Conservation (phyloP, 106 monocot genomes). For the Dendrobium chrysotoxum region DNA sequence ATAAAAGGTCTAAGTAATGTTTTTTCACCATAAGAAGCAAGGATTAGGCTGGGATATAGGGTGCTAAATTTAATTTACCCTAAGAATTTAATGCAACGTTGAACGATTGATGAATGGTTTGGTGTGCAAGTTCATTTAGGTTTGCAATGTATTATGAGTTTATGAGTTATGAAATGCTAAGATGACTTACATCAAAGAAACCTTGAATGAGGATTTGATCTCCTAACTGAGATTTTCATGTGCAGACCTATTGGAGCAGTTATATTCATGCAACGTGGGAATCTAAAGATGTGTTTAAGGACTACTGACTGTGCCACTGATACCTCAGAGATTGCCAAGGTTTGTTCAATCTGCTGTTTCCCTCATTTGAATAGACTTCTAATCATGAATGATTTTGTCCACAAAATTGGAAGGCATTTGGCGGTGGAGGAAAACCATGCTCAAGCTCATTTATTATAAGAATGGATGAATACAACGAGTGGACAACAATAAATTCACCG, state of each 20-base stretch:
- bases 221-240: background rate
- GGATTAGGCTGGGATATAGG: background rate
- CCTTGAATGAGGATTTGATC: background rate
- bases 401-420: slow-evolving; percentile 40
- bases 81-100: background rate
- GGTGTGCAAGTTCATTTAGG: background rate
- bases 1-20: background rate
- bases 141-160: too few relatives aligned
- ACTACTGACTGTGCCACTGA: slow-evolving; percentile 31
- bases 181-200: background rate
- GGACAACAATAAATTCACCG: slow-evolving; percentile 30
- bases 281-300: slow-evolving; percentile 77
- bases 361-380: background rate
- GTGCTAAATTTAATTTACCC: background rate
- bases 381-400: background rate
- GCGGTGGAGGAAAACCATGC: slow-evolving; percentile 64
- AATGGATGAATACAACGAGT: slow-evolving; percentile 83
- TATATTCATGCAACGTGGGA: slow-evolving; percentile 66
- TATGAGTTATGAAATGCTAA: background rate
- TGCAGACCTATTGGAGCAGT: slow-evolving; percentile 80
- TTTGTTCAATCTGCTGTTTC: slow-evolving; percentile 5
- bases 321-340: slow-evolving; percentile 80
- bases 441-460: slow-evolving; percentile 81
- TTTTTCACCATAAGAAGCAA: background rate
- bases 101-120: too few relatives aligned